phyloP scores from a whole-genome alignment of 345 rosid species.

The Noccaea bulbosa region DNA sequence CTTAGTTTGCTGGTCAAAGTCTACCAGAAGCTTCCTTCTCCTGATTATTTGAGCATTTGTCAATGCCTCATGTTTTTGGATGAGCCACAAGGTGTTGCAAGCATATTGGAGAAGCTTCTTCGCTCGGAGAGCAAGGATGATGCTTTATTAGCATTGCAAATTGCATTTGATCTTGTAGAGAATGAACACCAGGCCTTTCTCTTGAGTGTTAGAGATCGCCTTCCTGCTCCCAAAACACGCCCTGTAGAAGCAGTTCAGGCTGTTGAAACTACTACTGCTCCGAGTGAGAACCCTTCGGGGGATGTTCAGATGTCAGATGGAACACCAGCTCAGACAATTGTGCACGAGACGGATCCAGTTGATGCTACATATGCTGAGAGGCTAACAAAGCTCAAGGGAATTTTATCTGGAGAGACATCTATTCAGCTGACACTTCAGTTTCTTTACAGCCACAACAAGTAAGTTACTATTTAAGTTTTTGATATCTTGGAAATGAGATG shows the following conservation, averaged over 20 bases:
- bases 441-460: slow-evolving; percentile 95
- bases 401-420: slow-evolving; percentile 96
- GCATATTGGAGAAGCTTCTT: slow-evolving; percentile 91
- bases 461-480: slow-evolving; percentile 25
- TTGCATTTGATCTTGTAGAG: slow-evolving; percentile 97
- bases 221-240: slow-evolving; percentile 67
- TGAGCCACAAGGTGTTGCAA: slow-evolving; percentile 85
- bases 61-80: slow-evolving; percentile 98
- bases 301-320: slow-evolving; percentile 91
- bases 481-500: neutral
- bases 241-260: slow-evolving; percentile 60
- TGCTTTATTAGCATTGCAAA: slow-evolving; percentile 84
- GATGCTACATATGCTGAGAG: slow-evolving; percentile 80
- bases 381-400: slow-evolving; percentile 79
- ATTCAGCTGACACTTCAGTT: slow-evolving; percentile 92
- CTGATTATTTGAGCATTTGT: slow-evolving; percentile 92
- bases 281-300: slow-evolving; percentile 60
- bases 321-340: slow-evolving; percentile 50
- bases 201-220: slow-evolving; percentile 82
- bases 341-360: slow-evolving; percentile 59
- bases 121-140: slow-evolving; percentile 84
- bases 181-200: slow-evolving; percentile 99
- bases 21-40: slow-evolving; percentile 86
- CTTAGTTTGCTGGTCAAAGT: slow-evolving; percentile 88
- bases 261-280: slow-evolving; percentile 53